phyloP scores from a whole-genome alignment of 2,329 filamentous ascomycete genomes.

The Talaromyces funiculosus region DNA sequence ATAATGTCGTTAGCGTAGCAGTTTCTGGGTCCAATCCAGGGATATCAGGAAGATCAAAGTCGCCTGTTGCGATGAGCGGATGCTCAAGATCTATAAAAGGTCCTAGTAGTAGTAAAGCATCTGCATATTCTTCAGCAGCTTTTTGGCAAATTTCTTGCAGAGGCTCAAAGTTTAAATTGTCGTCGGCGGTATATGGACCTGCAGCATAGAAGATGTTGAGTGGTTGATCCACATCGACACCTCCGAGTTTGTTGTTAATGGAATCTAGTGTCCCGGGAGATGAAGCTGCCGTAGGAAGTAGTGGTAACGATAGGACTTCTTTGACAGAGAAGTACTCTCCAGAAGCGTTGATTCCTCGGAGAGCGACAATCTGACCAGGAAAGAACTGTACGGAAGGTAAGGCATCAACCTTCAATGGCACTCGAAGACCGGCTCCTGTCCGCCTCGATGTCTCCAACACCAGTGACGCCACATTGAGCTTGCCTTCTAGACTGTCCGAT shows the following conservation, averaged over 20 bases:
- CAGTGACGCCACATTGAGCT: conserved; percentile 75
- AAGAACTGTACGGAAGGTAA: conserved; percentile 75
- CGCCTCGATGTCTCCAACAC: conserved; percentile 83
- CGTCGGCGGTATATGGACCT: conserved; percentile 87
- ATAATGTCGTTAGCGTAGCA: conserved; percentile 74
- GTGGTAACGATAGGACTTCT: conserved; percentile 68
- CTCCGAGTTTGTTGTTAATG: conserved; percentile 63
- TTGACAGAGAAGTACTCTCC: conserved; percentile 76
- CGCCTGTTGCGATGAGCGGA: conserved; percentile 73
- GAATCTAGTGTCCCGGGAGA: conserved; percentile 58
- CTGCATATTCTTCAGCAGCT: conserved; percentile 67
- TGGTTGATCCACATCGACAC: conserved; percentile 59
- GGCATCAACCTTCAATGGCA: conserved; percentile 70
- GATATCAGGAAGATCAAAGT: conserved; percentile 69
- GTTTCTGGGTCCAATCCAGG: conserved; percentile 66
- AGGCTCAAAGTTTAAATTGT: conserved; percentile 85
- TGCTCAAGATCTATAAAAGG: conserved; percentile 92
- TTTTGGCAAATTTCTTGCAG: conserved; percentile 73
- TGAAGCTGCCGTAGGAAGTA: conserved; percentile 70
- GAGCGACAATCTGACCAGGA: conserved; percentile 85
- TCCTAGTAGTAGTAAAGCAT: conserved; percentile 72
- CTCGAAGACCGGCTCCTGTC: conserved; percentile 72
- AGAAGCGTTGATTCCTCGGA: conserved; percentile 80
- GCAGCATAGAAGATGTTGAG: conserved; percentile 72
- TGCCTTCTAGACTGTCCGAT: conserved; percentile 77